A percentile compares a stretch with the other conserved stretches of the same genome.
Evolutionary conservation across 1,284 basidiomycete genomes (phyloP).

Genomic region (Irpex lacteus): DNA sequence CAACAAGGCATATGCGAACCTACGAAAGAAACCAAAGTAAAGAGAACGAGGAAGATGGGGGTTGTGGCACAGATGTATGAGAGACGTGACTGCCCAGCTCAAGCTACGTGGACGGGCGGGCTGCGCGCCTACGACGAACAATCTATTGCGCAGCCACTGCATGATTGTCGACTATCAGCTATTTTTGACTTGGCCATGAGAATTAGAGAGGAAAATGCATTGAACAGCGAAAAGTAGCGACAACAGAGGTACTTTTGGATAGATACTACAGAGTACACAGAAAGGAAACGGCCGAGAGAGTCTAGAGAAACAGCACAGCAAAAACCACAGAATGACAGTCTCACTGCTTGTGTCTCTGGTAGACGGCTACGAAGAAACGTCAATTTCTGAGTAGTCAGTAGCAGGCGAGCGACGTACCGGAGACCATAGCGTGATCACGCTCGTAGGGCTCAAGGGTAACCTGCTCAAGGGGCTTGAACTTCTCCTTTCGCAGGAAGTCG

Average conservation of each 20-base stretch:
- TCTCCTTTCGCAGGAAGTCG: constrained; percentile 76
- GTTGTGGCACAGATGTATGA: neutral
- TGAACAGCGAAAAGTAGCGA: constrained; percentile 5
- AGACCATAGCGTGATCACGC: constrained; percentile 83
- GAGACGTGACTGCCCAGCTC: neutral
- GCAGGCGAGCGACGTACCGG: constrained; percentile 39
- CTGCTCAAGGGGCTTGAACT: constrained; percentile 93
- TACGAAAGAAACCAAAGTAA: constrained; percentile 4
- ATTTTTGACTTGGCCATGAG: neutral
- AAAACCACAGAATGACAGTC: constrained; percentile 4
- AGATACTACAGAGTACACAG: constrained; percentile 25
- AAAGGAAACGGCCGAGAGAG: constrained; percentile 11
- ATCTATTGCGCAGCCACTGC: neutral
- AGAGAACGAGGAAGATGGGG: neutral
- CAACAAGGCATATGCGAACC: constrained; percentile 13
- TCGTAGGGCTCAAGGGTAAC: constrained; percentile 87
- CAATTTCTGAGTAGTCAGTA: neutral
- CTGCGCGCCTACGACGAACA: neutral
- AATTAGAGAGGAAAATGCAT: neutral
- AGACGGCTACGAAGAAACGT: constrained; percentile 39
- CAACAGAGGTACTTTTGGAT: constrained; percentile 24
- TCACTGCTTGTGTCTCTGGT: constrained; percentile 47
- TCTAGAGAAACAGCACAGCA: constrained; percentile 1
- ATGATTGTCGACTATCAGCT: neutral
- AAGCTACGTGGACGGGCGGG: neutral